phyloP scores from a whole-genome alignment of 495 filamentous ascomycete species.

The Margaritispora aquatica region DNA sequence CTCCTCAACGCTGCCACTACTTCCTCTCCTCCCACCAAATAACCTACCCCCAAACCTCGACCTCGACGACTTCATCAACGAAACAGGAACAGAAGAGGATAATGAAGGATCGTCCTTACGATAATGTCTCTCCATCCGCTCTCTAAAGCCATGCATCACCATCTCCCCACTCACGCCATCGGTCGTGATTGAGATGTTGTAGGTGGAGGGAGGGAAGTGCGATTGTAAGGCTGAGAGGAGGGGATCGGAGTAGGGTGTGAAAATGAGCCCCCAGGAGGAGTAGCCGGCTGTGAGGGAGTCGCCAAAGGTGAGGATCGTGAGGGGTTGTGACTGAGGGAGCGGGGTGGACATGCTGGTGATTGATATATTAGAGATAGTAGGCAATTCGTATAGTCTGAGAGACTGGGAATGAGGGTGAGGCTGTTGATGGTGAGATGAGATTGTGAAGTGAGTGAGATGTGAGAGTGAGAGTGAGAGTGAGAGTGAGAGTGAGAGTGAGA shows the following conservation, averaged over 20 bases:
- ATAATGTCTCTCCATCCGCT: conserved; percentile 10
- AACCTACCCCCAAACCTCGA: not conserved
- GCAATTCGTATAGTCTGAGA: no score
- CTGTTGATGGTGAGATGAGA: no score
- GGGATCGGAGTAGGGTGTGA: conserved; percentile 43
- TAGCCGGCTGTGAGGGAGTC: conserved; percentile 56
- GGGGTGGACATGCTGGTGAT: no score
- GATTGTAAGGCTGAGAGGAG: not conserved
- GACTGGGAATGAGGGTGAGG: no score
- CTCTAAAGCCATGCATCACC: conserved; percentile 5
- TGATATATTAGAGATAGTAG: no score
- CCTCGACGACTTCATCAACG: no score
- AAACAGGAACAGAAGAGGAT: no score
- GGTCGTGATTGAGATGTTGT: conserved; percentile 1
- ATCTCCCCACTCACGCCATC: conserved; percentile 18
- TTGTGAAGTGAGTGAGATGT: no score
- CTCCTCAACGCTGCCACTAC: not conserved
- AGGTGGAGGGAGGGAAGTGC: not conserved
- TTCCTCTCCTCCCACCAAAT: not conserved
- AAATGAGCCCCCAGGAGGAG: conserved; percentile 33
- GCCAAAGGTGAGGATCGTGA: conserved; percentile 58
- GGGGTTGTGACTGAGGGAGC: no score
- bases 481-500: no score
- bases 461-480: no score
- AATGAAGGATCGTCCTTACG: not conserved